Conservation (phyloP, 805 yeast species). For the Torulaspora delbrueckii region DNA sequence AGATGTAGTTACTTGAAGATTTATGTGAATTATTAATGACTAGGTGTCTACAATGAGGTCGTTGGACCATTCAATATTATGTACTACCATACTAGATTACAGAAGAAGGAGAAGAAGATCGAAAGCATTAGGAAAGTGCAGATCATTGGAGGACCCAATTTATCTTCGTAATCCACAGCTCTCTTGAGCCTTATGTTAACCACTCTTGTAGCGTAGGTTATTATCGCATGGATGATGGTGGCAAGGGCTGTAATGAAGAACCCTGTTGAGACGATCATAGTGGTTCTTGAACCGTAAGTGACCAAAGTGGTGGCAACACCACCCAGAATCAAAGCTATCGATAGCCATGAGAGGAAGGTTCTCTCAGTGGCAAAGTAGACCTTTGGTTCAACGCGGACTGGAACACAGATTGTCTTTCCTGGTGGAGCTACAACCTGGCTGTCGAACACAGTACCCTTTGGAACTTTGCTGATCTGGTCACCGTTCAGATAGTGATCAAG, state of each 20-base stretch:
- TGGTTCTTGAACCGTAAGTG: constrained; percentile 72
- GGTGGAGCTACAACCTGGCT: constrained; percentile 65
- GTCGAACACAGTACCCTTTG: constrained; percentile 60
- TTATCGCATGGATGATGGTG: constrained; percentile 67
- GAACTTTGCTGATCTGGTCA: constrained; percentile 49
- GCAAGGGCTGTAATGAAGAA: constrained; percentile 76
- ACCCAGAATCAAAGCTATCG: constrained; percentile 80
- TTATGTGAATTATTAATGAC: neutral
- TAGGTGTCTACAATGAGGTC: neutral
- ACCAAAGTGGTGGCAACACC: constrained; percentile 84
- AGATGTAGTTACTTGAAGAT: neutral
- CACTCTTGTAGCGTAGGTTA: constrained; percentile 76
- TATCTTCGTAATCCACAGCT: constrained; percentile 82
- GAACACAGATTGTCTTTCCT: constrained; percentile 86
- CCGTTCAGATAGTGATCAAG: constrained; percentile 48
- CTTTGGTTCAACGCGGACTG: constrained; percentile 95
- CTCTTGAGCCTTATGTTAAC: constrained; percentile 74
- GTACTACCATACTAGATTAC: constrained; percentile 19
- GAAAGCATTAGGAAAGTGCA: constrained; percentile 72
- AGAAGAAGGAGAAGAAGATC: constrained; percentile 56
- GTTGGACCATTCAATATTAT: neutral
- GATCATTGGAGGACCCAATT: constrained; percentile 77
- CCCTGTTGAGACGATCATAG: constrained; percentile 78
- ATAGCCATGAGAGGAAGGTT: constrained; percentile 89
- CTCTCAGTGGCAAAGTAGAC: constrained; percentile 98